Conservation (phyloP, 2,329 filamentous ascomycete species). For the Aspergillus sp. region DNA sequence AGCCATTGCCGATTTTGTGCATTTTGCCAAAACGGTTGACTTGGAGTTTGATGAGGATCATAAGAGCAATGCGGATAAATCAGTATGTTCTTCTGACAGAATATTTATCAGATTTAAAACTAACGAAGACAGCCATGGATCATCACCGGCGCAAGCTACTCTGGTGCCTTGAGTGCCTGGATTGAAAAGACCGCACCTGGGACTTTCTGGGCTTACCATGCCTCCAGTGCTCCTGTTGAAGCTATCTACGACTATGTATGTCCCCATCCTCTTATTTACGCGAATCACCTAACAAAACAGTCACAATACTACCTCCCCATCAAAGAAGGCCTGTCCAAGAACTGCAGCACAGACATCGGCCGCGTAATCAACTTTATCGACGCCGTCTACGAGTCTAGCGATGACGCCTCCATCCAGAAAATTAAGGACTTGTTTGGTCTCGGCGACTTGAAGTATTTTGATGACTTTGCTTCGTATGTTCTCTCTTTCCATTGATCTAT, state of each 20-base stretch:
- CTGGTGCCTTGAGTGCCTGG: slow-evolving; percentile 54
- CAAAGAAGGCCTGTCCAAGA: slow-evolving; percentile 54
- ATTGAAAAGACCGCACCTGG: slow-evolving; percentile 49
- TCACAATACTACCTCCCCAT: slow-evolving; percentile 57
- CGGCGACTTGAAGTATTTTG: slow-evolving; percentile 45
- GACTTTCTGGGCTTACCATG: slow-evolving; percentile 58
- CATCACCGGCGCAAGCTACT: slow-evolving; percentile 53
- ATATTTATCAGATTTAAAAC: background rate
- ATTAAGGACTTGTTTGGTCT: slow-evolving; percentile 53
- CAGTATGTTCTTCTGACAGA: slow-evolving; percentile 23
- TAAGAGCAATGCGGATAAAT: slow-evolving; percentile 46
- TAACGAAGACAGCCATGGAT: slow-evolving; percentile 48
- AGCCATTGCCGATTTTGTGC: slow-evolving; percentile 49
- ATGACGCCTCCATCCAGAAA: slow-evolving; percentile 33
- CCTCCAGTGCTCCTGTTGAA: slow-evolving; percentile 53
- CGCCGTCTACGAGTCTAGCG: slow-evolving; percentile 40
- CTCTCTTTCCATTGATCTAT: background rate
- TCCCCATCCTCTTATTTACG: too few relatives aligned
- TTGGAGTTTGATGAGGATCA: slow-evolving; percentile 50
- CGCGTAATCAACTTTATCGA: slow-evolving; percentile 54
- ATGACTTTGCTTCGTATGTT: slow-evolving; percentile 47
- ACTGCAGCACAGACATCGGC: slow-evolving; percentile 52
- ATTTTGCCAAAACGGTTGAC: slow-evolving; percentile 50
- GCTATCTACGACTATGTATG: slow-evolving; percentile 49
- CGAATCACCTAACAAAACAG: slow-evolving; percentile 11